A percentile compares a stretch with the other conserved stretches of the same genome.
Conservation (phyloP, 148 eudicot genomes). For the Mesembryanthemum crystallinum region DNA sequence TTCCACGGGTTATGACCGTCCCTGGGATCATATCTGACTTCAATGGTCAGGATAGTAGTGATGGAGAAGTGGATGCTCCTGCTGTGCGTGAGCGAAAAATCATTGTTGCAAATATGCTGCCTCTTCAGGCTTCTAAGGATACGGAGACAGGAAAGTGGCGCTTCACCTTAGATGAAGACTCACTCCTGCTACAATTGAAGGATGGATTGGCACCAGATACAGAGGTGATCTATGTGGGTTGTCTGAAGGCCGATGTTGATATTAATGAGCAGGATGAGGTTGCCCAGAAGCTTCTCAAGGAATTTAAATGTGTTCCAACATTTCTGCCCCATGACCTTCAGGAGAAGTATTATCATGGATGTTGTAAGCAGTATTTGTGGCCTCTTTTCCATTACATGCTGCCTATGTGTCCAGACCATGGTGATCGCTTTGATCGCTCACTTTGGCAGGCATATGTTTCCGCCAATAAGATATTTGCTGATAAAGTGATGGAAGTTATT, state of each 20-base stretch:
- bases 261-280: constrained; percentile 60
- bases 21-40: constrained; percentile 61
- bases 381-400: constrained; percentile 86
- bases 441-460: constrained; percentile 79
- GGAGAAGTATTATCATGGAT: constrained; percentile 56
- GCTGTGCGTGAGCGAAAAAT: constrained; percentile 48
- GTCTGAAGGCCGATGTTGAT: constrained; percentile 61
- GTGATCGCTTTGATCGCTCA: constrained; percentile 68
- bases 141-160: constrained; percentile 50
- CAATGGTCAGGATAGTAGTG: constrained; percentile 46
- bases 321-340: constrained; percentile 56
- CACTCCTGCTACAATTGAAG: constrained; percentile 50
- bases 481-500: constrained; percentile 72
- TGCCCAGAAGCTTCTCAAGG: constrained; percentile 51
- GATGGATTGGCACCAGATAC: constrained; percentile 57
- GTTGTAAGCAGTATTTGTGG: constrained; percentile 76
- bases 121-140: constrained; percentile 50
- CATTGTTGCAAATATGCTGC: constrained; percentile 66
- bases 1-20: constrained; percentile 64
- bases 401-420: constrained; percentile 70
- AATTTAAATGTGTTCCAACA: constrained; percentile 67
- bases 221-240: constrained; percentile 69
- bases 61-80: constrained; percentile 40
- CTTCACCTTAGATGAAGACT: constrained; percentile 63
- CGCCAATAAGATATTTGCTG: constrained; percentile 69